Evolutionary conservation across 805 yeast species (phyloP).

Genomic region (Ogataea saltuana): DNA sequence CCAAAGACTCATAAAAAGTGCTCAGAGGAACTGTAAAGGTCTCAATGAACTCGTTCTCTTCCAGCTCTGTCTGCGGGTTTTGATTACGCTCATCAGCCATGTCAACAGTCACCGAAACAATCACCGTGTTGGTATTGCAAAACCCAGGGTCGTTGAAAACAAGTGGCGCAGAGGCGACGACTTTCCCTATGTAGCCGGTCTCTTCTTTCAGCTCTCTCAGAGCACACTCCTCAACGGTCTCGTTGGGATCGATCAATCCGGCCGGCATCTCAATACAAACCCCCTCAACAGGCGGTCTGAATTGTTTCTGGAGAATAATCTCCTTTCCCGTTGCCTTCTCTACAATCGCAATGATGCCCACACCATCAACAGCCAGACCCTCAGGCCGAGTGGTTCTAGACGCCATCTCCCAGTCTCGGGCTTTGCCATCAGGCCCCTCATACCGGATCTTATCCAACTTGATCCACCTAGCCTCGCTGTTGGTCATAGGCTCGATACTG

Average conservation of each 20-base stretch:
- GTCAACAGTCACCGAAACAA: constrained; percentile 81
- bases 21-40: constrained; percentile 72
- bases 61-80: constrained; percentile 72
- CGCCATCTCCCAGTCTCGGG: constrained; percentile 90
- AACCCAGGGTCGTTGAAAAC: constrained; percentile 64
- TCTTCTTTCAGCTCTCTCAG: constrained; percentile 87
- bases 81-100: constrained; percentile 61
- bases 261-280: constrained; percentile 95
- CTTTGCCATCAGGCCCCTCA: constrained; percentile 67
- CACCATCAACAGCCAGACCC: constrained; percentile 76
- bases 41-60: constrained; percentile 91
- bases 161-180: constrained; percentile 31
- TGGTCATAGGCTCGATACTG: constrained; percentile 34
- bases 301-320: constrained; percentile 78
- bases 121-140: constrained; percentile 81
- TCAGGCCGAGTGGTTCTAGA: constrained; percentile 71
- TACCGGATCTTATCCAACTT: constrained; percentile 66
- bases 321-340: constrained; percentile 44
- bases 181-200: constrained; percentile 84
- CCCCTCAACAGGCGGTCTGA: constrained; percentile 87
- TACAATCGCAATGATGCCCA: constrained; percentile 80
- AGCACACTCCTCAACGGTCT: constrained; percentile 76
- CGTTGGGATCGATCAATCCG: constrained; percentile 86
- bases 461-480: constrained; percentile 63
- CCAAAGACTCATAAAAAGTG: constrained; percentile 55